Base-by-base conservation (phyloP, 2,329 filamentous ascomycete species). In the Nemania sp. region DNA sequence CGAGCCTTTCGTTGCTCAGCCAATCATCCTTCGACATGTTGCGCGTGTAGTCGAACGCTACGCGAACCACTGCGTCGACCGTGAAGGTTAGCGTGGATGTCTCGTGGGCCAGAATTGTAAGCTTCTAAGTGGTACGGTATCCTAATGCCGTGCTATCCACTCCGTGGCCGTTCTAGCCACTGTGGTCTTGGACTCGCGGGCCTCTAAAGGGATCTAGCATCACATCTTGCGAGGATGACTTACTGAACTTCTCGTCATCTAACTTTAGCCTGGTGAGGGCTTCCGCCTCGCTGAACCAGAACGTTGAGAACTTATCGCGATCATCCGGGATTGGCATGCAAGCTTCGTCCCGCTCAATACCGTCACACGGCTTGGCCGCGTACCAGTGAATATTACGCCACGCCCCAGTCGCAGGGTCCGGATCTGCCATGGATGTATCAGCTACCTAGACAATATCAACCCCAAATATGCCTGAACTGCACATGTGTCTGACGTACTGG, bases 161-260 rank as follows among this genome's bases (percentile, higher is more conserved):
- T 41, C 32, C 45, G 13, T 29, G 35, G 32, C 18, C 22, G 20
- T 52, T 32, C 43, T 10, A 32, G n/a, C 62, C 59, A 49, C 54
- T 65, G 53, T 45, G 26, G 51, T 27, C 47, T 29, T 26, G 22
- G 27, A 53, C 49, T 41, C 26, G n/a, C n/a, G 13, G 52, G 35
- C 51, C 20, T 8, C 29, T 8, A 8, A 32, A 8, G 20, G 51
- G 20, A 6, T 22, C 41, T 20, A 7, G 41, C 29, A 26, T 43
- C 35, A 18, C 43, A 47, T 54, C 26, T 61, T 29, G 56, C 15
- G 47, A 55, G 7, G 45, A 57, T 18, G 22, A 69, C 75, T 77
- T 68, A 77, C 75, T 77, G 67, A 72, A 77, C 49, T 74, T 74
- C 69, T 77, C 76, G 47, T 77, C 75, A 51, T 77, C 73, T 38